Evolutionary conservation across 805 yeast species (phyloP).

Genomic region (Metschnikowia continentalis): DNA sequence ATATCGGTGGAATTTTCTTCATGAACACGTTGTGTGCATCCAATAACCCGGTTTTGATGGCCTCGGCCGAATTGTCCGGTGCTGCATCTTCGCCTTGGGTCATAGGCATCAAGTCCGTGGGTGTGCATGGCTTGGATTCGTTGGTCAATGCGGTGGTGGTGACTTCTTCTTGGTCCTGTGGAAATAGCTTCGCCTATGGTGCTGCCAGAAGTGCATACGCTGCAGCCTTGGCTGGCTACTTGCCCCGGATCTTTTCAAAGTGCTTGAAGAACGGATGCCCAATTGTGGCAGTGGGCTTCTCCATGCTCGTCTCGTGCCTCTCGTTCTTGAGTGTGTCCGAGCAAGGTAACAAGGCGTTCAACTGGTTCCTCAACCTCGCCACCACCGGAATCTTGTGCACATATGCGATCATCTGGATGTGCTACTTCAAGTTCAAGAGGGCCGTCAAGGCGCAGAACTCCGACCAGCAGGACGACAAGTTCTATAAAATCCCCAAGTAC

Average conservation of each 20-base stretch:
- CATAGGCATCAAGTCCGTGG: conserved; percentile 33
- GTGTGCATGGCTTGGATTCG: conserved; percentile 32
- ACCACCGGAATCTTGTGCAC: conserved; percentile 64
- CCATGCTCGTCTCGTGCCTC: conserved; percentile 33
- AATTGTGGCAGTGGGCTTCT: conserved; percentile 48
- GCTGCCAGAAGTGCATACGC: conserved; percentile 42
- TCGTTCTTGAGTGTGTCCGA: conserved; percentile 42
- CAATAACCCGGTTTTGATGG: conserved; percentile 27
- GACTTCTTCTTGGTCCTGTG: conserved; percentile 36
- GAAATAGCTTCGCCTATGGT: conserved; percentile 33
- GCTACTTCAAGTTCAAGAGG: conserved; percentile 41
- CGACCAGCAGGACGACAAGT: conserved; percentile 21
- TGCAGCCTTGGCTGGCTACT: conserved; percentile 81
- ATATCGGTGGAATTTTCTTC: conserved; percentile 36
- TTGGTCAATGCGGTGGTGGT: conserved; percentile 32
- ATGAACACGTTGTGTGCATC: conserved; percentile 34
- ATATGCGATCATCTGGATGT: conserved; percentile 55
- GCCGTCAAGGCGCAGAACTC: conserved; percentile 35
- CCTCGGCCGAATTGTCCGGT: conserved; percentile 32
- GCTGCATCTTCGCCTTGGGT: conserved; percentile 38
- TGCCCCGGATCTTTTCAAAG: conserved; percentile 60
- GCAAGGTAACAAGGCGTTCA: conserved; percentile 58
- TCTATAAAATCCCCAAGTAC: conserved; percentile 15
- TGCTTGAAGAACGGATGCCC: conserved; percentile 73
- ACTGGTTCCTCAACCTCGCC: conserved; percentile 64